Evolutionary conservation across 345 rosid genomes (phyloP).

Genomic region (Gossypium anomalum): DNA sequence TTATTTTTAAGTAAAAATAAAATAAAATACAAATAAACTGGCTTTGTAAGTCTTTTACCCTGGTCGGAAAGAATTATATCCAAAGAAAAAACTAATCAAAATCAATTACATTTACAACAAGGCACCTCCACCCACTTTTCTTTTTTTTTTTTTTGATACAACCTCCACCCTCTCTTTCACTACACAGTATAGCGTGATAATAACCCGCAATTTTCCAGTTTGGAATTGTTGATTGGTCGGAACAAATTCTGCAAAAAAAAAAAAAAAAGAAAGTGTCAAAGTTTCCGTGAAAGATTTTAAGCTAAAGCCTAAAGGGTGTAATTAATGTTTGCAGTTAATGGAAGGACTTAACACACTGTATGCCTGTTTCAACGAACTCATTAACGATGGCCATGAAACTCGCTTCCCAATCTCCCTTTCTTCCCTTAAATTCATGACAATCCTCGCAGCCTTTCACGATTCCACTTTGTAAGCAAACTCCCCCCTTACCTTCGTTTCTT

Average conservation of each 20-base stretch:
- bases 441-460: background rate
- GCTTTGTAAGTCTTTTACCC: no score
- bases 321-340: background rate
- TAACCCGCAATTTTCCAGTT: background rate
- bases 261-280: background rate
- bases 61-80: no score
- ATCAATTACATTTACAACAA: no score
- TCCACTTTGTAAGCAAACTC: background rate
- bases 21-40: no score
- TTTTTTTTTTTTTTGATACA: no score
- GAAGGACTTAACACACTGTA: background rate
- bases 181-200: background rate
- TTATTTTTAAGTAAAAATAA: no score
- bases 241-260: background rate
- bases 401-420: background rate
- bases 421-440: constrained; percentile 10
- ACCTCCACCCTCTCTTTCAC: no score
- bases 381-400: constrained; percentile 2
- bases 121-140: background rate
- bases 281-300: background rate
- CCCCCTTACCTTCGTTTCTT: background rate
- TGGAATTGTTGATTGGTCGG: background rate
- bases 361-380: constrained; percentile 2
- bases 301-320: background rate
- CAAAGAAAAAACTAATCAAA: no score